phyloP scores from a whole-genome alignment of 2,329 filamentous ascomycete species.

The Sphaerostilbella broomeana region DNA sequence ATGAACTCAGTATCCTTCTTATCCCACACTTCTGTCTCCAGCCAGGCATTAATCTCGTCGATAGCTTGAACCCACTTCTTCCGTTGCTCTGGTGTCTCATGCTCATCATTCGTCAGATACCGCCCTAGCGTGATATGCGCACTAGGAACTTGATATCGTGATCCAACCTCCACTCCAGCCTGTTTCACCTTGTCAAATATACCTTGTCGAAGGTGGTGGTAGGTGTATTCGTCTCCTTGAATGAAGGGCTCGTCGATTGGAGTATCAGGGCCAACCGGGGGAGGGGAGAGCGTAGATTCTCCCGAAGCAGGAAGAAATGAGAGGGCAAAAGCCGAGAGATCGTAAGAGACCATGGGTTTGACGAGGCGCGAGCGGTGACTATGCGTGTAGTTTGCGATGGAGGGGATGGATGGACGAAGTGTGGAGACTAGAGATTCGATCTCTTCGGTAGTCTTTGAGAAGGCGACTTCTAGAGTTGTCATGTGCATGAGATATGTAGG shows the following conservation, averaged over 20 bases:
- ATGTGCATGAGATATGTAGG: conserved; percentile 72
- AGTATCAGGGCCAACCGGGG: conserved; percentile 32
- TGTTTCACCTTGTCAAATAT: conserved; percentile 56
- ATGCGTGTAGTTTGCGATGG: conserved; percentile 60
- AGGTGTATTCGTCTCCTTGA: conserved; percentile 65
- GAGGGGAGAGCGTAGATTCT: conserved; percentile 40
- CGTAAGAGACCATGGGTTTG: conserved; percentile 77
- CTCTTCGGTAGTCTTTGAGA: conserved; percentile 64
- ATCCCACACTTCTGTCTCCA: conserved; percentile 66
- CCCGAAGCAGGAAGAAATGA: conserved; percentile 77
- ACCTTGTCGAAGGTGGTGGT: conserved; percentile 83
- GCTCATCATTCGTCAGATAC: conserved; percentile 64
- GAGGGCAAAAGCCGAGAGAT: conserved; percentile 76
- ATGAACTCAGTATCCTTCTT: conserved; percentile 35
- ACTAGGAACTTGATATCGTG: conserved; percentile 81
- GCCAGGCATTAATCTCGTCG: conserved; percentile 70
- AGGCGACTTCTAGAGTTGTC: conserved; percentile 78
- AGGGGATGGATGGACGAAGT: conserved; percentile 49
- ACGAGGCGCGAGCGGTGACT: conserved; percentile 66
- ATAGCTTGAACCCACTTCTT: conserved; percentile 61
- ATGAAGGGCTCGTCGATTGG: conserved; percentile 23
- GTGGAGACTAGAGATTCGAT: conserved; percentile 56
- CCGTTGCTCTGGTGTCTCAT: conserved; percentile 52
- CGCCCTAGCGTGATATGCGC: conserved; percentile 84
- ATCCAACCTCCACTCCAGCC: conserved; percentile 63